Evolutionary conservation across 2,329 filamentous ascomycete species (phyloP).

Genomic region (Pseudogymnoascus sp.): DNA sequence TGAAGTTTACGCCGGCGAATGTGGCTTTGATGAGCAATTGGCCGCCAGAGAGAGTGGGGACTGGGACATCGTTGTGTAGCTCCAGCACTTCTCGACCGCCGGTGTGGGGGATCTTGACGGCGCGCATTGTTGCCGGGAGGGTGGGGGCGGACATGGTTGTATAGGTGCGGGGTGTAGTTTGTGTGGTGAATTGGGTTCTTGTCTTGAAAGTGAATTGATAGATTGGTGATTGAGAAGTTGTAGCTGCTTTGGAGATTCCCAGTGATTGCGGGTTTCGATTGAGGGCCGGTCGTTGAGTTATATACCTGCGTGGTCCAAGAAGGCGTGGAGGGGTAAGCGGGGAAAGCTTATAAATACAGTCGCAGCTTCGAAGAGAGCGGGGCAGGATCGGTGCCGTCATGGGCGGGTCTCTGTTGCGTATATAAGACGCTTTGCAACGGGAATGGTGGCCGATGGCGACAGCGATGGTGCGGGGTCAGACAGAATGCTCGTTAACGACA

Average conservation of each 20-base stretch:
- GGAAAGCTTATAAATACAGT: constrained; percentile 1
- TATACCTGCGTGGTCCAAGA: background rate
- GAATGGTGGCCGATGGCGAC: background rate
- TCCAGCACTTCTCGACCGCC: constrained; percentile 66
- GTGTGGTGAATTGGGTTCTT: background rate
- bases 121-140: constrained; percentile 41
- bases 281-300: background rate
- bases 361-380: background rate
- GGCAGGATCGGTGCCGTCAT: background rate
- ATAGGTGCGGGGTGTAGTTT: background rate
- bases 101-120: constrained; percentile 61
- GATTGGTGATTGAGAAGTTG: background rate
- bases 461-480: background rate
- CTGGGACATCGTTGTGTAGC: constrained; percentile 60
- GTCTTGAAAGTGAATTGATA: background rate
- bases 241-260: background rate
- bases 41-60: constrained; percentile 59
- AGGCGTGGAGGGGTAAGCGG: background rate
- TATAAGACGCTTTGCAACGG: background rate
- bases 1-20: constrained; percentile 76
- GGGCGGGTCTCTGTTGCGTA: background rate
- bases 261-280: background rate
- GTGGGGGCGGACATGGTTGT: constrained; percentile 9
- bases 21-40: constrained; percentile 76
- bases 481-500: background rate